Conservation (phyloP, 208 protist genomes). For the Endotrypanum monterogeii region DNA sequence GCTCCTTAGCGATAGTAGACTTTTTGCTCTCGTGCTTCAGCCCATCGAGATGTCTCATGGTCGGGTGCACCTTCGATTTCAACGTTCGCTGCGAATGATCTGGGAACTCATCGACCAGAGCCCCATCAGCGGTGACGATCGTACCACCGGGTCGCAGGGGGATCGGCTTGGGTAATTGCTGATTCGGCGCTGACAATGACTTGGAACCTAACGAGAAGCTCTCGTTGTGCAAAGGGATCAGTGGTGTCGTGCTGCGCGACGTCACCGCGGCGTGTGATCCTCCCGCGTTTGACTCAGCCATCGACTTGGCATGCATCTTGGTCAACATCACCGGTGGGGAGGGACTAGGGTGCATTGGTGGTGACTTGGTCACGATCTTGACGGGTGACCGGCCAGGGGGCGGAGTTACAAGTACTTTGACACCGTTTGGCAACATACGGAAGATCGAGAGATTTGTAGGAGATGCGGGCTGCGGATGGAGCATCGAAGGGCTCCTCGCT, state of each 20-base stretch:
- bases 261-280: not conserved
- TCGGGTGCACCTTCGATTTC: slow-evolving; percentile 15
- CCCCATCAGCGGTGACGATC: slow-evolving; percentile 1
- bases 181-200: slow-evolving; percentile 6
- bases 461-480: slow-evolving; percentile 26
- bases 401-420: slow-evolving; percentile 54
- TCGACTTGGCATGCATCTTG: slow-evolving; percentile 32
- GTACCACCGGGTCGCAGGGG: slow-evolving; percentile 3
- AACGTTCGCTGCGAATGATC: slow-evolving; percentile 5
- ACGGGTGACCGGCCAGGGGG: slow-evolving; percentile 38
- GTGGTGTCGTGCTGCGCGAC: slow-evolving; percentile 17
- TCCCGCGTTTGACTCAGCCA: slow-evolving; percentile 1
- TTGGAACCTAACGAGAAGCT: slow-evolving; percentile 23
- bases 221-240: slow-evolving; percentile 22
- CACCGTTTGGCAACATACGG: slow-evolving; percentile 45
- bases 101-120: not conserved
- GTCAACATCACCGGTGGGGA: slow-evolving; percentile 23
- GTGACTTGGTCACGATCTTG: slow-evolving; percentile 9
- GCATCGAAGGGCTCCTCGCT: slow-evolving; percentile 9
- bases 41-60: not conserved
- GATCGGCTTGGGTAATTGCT: slow-evolving; percentile 7
- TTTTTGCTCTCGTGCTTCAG: slow-evolving; percentile 14
- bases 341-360: slow-evolving; percentile 12
- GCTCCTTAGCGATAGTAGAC: slow-evolving; percentile 14
- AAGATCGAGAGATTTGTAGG: slow-evolving; percentile 28